phyloP scores from a whole-genome alignment of 2,329 filamentous ascomycete species.

The Epichloe aotearoae region DNA sequence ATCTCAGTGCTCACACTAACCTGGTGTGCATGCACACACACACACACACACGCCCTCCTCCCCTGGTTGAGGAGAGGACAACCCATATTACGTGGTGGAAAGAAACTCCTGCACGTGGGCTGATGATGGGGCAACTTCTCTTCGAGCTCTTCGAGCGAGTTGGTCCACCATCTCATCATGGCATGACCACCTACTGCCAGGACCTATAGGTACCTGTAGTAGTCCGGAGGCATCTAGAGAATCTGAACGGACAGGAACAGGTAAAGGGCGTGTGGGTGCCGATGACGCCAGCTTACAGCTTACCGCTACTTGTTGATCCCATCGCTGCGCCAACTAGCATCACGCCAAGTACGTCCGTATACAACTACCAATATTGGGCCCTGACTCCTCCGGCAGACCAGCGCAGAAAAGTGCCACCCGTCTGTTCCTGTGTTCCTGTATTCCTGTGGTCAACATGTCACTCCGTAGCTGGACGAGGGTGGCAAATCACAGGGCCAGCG shows the following conservation, averaged over 20 bases:
- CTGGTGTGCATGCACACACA: neutral
- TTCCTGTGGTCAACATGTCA: neutral
- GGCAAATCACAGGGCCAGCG: neutral
- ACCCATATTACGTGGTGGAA: neutral
- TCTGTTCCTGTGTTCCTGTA: neutral
- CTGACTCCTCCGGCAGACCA: neutral
- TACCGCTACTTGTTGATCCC: conserved; percentile 1
- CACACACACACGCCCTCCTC: neutral
- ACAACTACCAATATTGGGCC: neutral
- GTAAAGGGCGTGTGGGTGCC: neutral
- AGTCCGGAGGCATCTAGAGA: neutral
- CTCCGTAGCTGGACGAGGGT: neutral
- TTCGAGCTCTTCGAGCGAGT: neutral
- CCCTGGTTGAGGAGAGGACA: neutral
- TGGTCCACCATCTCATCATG: neutral
- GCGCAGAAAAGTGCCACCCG: neutral
- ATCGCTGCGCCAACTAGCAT: neutral
- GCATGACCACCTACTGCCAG: neutral
- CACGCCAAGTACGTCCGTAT: neutral
- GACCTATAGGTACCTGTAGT: neutral
- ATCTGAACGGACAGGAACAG: neutral
- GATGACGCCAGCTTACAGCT: conserved; percentile 1
- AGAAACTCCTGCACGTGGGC: too few species aligned
- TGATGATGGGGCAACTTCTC: too few species aligned
- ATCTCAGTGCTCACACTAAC: neutral